Evolutionary conservation across 2,329 filamentous ascomycete species (phyloP), one percentile per base, ranked within the genome.

Genomic region (Cucurbitaria berberidis): DNA sequence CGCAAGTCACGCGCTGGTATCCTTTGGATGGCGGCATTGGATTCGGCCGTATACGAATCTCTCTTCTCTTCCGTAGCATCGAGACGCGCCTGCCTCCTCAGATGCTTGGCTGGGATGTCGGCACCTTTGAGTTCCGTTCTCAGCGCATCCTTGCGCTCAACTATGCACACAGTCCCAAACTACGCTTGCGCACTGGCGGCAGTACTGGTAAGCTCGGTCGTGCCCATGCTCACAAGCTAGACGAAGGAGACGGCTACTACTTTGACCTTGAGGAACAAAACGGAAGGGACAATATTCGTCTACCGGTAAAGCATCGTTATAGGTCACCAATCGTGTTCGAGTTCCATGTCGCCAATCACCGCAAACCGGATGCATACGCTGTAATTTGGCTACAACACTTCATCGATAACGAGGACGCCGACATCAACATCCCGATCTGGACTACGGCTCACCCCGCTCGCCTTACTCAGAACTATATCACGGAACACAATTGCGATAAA

Each of bases 1-100:
- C 91, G 39, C 91, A 98, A 73, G 84, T 88, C 48, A 96, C 92
- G 2, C 82, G 92, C 54, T 97, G 93, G 92, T 98, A 97, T 72
- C 93, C 95, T n/a, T 83, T 99, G 0, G 93, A 96, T 69, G 95
- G 93, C 19, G 95, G 95, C 10, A 88, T 98, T 58, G 79, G 95
- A 0, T 98, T 95, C 60, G 95, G 95, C 34, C 89, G 93, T 7
- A 84, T 96, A 54, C 88, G 93, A 35, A 89, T 99, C 62, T 96
- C 91, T 0, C 76, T 98, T 3, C 82, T 98, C 3, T 96, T 97
- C 84, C 88, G 93, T 24, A 93, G 90, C 24, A 85, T 97, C 38
- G 93, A 96, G 73, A 89, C 93, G 47, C 86, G 86, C 40, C 81
- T 98, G 1, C 93, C 93, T n/a, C 89, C 89, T 0, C 79, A 87